Percentiles rank a stretch among this genome's conserved stretches.
Conservation (phyloP, 202 grass and related monocot species). For the Eragrostis tef region DNA sequence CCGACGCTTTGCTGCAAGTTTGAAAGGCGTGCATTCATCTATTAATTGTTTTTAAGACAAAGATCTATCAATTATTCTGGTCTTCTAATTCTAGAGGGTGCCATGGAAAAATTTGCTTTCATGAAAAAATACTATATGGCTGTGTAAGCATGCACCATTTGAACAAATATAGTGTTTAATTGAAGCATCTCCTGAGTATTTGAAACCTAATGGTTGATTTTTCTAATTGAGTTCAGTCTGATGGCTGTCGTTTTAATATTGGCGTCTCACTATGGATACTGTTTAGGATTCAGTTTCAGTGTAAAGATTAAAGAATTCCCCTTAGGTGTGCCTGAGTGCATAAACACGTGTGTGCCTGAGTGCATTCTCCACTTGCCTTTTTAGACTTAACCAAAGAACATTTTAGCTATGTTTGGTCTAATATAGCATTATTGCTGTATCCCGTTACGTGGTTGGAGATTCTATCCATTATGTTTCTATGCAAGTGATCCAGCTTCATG, state of each 20-base stretch:
- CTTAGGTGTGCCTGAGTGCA: neutral
- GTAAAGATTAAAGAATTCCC: neutral
- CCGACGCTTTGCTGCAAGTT: neutral
- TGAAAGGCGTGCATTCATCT: constrained; percentile 17
- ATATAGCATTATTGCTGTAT: neutral
- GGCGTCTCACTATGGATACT: neutral
- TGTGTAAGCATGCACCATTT: neutral
- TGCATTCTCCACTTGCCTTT: constrained; percentile 1
- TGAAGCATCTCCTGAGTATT: neutral
- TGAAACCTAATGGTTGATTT: neutral
- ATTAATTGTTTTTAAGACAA: neutral
- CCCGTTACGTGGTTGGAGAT: constrained; percentile 19
- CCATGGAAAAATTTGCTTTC: neutral
- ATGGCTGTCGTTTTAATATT: neutral
- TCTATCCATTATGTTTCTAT: neutral
- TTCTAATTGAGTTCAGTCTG: neutral
- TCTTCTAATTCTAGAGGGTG: neutral
- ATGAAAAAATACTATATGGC: neutral
- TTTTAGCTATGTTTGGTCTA: constrained; percentile 11
- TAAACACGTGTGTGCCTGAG: neutral
- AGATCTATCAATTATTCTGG: neutral
- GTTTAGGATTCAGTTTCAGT: constrained; percentile 3
- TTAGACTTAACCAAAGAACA: neutral
- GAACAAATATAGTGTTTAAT: neutral
- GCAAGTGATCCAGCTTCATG: neutral